These are phyloP conservation scores for Aspergillus sp. DNA, from an alignment of 2,329 filamentous ascomycete species.

Conservation along the genomic window DNA sequence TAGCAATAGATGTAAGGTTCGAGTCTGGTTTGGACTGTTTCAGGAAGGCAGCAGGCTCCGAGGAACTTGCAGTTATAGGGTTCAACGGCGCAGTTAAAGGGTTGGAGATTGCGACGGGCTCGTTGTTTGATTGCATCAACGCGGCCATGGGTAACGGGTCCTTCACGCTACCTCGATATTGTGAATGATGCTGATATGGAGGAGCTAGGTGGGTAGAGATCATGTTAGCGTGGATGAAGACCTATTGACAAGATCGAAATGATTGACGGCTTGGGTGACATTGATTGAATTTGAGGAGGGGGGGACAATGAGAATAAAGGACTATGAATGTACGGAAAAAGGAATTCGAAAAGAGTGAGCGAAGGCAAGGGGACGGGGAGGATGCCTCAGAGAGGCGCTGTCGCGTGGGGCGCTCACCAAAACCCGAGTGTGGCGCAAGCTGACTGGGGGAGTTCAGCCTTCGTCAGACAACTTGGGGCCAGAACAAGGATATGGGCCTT, in stretches of 20 bases:
- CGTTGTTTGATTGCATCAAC: slow-evolving; percentile 44
- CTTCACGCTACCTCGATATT: slow-evolving; percentile 31
- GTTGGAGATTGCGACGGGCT: slow-evolving; percentile 40
- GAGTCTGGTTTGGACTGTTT: slow-evolving; percentile 39
- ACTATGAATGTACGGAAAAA: neutral
- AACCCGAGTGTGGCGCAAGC: slow-evolving; percentile 48
- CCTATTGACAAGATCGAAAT: slow-evolving; percentile 4
- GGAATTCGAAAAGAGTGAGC: slow-evolving; percentile 4
- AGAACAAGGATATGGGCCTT: slow-evolving; percentile 18
- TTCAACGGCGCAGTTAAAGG: slow-evolving; percentile 31
- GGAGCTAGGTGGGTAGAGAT: slow-evolving; percentile 31
- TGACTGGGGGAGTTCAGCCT: slow-evolving; percentile 40
- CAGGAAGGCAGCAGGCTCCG: slow-evolving; percentile 34
- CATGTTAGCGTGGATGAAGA: slow-evolving; percentile 34
- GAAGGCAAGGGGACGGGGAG: slow-evolving; percentile 6
- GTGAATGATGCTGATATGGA: slow-evolving; percentile 30
- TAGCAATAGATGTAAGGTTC: slow-evolving; percentile 43
- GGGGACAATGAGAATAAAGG: neutral
- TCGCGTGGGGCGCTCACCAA: slow-evolving; percentile 41
- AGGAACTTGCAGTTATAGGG: slow-evolving; percentile 29
- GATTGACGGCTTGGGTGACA: neutral
- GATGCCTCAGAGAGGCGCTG: slow-evolving; percentile 20
- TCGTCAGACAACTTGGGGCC: slow-evolving; percentile 20
- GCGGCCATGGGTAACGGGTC: slow-evolving; percentile 43
- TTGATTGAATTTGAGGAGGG: neutral